These are phyloP conservation scores for Thuidium tamariscinum DNA, from an alignment of 225 moss, liverwort and hornwort species.

Conservation along the genomic window DNA sequence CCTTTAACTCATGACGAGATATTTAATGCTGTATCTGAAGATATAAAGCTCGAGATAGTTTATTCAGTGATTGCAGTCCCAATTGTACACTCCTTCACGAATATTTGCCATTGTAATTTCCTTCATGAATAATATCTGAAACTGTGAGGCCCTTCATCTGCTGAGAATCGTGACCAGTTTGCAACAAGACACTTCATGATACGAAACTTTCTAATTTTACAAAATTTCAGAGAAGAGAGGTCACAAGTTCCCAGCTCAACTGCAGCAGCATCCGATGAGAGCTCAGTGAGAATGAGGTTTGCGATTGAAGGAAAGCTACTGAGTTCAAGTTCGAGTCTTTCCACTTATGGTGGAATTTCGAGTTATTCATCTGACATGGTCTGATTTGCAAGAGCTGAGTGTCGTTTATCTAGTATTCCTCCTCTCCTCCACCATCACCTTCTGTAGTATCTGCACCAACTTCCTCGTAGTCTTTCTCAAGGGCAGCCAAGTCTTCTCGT, in stretches of 20 bases:
- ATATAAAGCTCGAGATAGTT: background rate
- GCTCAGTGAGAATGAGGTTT: background rate
- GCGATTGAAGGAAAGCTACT: background rate
- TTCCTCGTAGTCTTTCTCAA: background rate
- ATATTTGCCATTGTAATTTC: background rate
- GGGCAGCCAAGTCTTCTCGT: background rate
- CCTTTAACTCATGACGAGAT: background rate
- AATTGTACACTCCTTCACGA: background rate
- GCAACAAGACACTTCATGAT: background rate
- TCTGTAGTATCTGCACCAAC: constrained; percentile 17
- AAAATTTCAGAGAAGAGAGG: background rate
- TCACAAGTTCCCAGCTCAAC: background rate
- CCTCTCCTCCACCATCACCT: constrained; percentile 1
- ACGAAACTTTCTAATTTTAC: background rate
- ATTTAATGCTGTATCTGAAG: background rate
- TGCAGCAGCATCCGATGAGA: background rate
- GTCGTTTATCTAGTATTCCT: background rate
- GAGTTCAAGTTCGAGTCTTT: background rate
- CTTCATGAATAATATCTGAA: background rate
- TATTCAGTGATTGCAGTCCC: background rate
- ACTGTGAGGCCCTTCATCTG: background rate
- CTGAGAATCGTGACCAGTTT: background rate
- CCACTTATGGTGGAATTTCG: background rate
- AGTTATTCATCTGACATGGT: background rate
- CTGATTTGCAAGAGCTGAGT: background rate